Conservation (phyloP, 768 basidiomycete species). For the Cyclocybe aegerita region DNA sequence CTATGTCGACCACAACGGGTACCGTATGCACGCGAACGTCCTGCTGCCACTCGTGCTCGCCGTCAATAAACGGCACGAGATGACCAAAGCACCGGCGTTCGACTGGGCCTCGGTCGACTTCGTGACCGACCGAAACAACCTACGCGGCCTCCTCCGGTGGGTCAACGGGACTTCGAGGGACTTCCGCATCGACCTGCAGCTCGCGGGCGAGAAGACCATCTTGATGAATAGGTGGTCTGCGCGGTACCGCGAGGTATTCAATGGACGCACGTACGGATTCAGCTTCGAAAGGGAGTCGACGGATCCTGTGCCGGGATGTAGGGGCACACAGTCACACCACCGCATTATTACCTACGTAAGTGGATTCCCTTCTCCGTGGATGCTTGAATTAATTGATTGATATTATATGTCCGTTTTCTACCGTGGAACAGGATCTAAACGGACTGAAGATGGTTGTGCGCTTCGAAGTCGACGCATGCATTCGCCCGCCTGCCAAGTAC, state of each 20-base stretch:
- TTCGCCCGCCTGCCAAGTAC: conserved; percentile 24
- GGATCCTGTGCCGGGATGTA: conserved; percentile 44
- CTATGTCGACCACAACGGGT: conserved; percentile 58
- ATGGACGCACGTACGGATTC: conserved; percentile 49
- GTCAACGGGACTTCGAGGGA: conserved; percentile 37
- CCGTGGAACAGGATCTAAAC: conserved; percentile 46
- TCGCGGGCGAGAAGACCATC: conserved; percentile 57
- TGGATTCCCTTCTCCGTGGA: not conserved
- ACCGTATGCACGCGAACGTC: conserved; percentile 28
- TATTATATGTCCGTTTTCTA: not conserved
- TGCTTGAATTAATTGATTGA: not conserved
- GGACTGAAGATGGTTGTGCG: conserved; percentile 59
- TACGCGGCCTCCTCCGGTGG: conserved; percentile 66
- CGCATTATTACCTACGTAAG: conserved; percentile 64
- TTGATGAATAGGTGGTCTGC: conserved; percentile 62
- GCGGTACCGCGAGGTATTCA: conserved; percentile 30
- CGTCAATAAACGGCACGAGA: too few relatives aligned
- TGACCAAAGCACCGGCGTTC: too few relatives aligned
- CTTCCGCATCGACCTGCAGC: conserved; percentile 72
- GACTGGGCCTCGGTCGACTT: conserved; percentile 33
- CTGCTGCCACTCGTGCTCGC: conserved; percentile 48
- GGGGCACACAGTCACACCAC: conserved; percentile 55
- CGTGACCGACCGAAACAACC: conserved; percentile 64
- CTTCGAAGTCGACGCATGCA: conserved; percentile 55
- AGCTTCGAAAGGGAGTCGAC: conserved; percentile 64